These are phyloP conservation scores for Neoarthrinium moseri DNA, from an alignment of 2,329 filamentous ascomycete genomes.

Conservation along the genomic window DNA sequence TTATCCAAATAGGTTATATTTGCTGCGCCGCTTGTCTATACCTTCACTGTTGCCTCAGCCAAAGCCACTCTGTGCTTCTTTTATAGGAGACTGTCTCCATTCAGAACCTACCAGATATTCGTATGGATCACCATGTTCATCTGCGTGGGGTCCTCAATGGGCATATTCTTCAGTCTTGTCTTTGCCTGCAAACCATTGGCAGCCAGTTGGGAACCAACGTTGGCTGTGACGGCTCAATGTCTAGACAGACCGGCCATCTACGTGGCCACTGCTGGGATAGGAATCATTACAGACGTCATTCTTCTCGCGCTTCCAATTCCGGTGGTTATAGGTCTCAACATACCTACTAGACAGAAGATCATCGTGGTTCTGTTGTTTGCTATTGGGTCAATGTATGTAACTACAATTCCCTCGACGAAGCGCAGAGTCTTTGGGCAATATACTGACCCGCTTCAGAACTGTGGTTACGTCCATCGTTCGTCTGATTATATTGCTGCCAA, in stretches of 20 bases:
- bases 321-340: slow-evolving; percentile 42
- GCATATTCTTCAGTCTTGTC: slow-evolving; percentile 31
- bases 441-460: slow-evolving; percentile 21
- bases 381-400: slow-evolving; percentile 35
- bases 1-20: slow-evolving; percentile 10
- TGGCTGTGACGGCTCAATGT: slow-evolving; percentile 32
- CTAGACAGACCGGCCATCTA: slow-evolving; percentile 46
- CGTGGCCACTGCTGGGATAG: slow-evolving; percentile 45
- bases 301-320: slow-evolving; percentile 45
- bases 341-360: slow-evolving; percentile 46
- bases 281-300: slow-evolving; percentile 46
- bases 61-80: slow-evolving; percentile 38
- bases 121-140: slow-evolving; percentile 28
- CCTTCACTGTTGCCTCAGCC: slow-evolving; percentile 31
- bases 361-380: slow-evolving; percentile 42
- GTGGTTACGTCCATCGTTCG: slow-evolving; percentile 31
- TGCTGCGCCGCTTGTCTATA: slow-evolving; percentile 24
- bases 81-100: slow-evolving; percentile 35
- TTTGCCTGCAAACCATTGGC: slow-evolving; percentile 35
- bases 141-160: slow-evolving; percentile 28
- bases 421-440: not conserved
- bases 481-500: slow-evolving; percentile 23
- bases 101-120: slow-evolving; percentile 28
- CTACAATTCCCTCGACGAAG: slow-evolving; percentile 3
- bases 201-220: slow-evolving; percentile 28